phyloP scores from a whole-genome alignment of 2,329 filamentous ascomycete genomes.

The Calcarisporium arbuscula region DNA sequence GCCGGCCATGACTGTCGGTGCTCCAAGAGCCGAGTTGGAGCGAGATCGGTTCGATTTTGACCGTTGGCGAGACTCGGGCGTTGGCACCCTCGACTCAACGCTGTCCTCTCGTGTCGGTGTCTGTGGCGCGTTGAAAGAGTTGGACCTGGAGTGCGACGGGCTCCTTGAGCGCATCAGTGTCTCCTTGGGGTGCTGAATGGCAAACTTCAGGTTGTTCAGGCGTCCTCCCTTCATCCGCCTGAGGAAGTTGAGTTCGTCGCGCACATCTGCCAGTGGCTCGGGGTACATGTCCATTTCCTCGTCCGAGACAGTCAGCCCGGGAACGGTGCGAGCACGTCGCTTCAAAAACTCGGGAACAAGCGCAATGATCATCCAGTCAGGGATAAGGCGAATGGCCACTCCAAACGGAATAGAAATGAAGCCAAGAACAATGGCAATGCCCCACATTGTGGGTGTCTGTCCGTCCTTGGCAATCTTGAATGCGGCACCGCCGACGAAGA shows the following conservation, averaged over 20 bases:
- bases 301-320: conserved; percentile 56
- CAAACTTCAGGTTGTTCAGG: conserved; percentile 74
- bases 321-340: conserved; percentile 38
- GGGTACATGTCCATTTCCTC: conserved; percentile 66
- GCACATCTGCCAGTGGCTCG: conserved; percentile 64
- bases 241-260: conserved; percentile 74
- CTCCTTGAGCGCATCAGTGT: conserved; percentile 55
- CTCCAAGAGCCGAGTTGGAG: conserved; percentile 65
- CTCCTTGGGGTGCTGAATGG: conserved; percentile 68
- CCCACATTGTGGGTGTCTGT: conserved; percentile 76
- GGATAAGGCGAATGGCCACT: conserved; percentile 72
- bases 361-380: conserved; percentile 58
- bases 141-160: conserved; percentile 58
- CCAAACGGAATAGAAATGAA: conserved; percentile 81
- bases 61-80: conserved; percentile 55
- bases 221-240: conserved; percentile 76
- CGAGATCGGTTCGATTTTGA: conserved; percentile 62
- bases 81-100: conserved; percentile 42
- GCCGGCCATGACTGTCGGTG: conserved; percentile 76
- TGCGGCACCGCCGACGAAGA: conserved; percentile 76
- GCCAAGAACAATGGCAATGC: conserved; percentile 75
- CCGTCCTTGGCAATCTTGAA: conserved; percentile 61
- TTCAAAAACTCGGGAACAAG: conserved; percentile 49
- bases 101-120: conserved; percentile 58
- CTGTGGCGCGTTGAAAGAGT: conserved; percentile 53